Conservation (phyloP, 108 stramenopile genomes). For the Fistulifera pelliculosa region DNA sequence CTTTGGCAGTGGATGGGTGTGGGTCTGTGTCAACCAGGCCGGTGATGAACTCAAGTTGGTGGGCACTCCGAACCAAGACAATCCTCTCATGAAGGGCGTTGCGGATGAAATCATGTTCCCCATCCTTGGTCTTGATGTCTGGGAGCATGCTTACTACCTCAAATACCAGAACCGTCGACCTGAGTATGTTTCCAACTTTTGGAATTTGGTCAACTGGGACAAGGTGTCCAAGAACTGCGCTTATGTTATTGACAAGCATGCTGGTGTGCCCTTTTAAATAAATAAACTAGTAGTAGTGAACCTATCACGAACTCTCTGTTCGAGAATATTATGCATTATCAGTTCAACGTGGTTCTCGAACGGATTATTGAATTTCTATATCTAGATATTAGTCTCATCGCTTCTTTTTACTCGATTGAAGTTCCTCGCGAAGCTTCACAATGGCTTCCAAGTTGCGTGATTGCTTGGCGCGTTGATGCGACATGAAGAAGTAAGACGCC, state of each 20-base stretch:
- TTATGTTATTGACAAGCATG: conserved; percentile 77
- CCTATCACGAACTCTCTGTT: background rate
- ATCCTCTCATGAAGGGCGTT: conserved; percentile 88
- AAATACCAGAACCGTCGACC: conserved; percentile 98
- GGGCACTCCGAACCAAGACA: conserved; percentile 96
- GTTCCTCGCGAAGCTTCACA: background rate
- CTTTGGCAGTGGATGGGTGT: conserved; percentile 95
- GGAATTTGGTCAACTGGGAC: conserved; percentile 97
- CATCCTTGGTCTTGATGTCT: conserved; percentile 97
- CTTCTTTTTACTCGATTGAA: background rate
- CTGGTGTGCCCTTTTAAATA: conserved; percentile 40
- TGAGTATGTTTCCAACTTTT: conserved; percentile 91
- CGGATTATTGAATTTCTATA: background rate
- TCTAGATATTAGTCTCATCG: too few relatives aligned
- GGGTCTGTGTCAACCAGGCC: conserved; percentile 85
- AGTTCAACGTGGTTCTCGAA: background rate
- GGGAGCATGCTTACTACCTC: conserved; percentile 99
- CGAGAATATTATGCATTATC: background rate
- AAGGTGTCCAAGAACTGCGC: conserved; percentile 85
- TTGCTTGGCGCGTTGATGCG: conserved; percentile 13
- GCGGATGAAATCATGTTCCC: conserved; percentile 90
- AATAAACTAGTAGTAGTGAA: conserved; percentile 4
- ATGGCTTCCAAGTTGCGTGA: background rate
- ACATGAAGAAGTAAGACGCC: conserved; percentile 42
- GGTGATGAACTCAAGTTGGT: conserved; percentile 83